Base-by-base conservation (phyloP, 2,329 filamentous ascomycete species). In the Elsinoe australis region DNA sequence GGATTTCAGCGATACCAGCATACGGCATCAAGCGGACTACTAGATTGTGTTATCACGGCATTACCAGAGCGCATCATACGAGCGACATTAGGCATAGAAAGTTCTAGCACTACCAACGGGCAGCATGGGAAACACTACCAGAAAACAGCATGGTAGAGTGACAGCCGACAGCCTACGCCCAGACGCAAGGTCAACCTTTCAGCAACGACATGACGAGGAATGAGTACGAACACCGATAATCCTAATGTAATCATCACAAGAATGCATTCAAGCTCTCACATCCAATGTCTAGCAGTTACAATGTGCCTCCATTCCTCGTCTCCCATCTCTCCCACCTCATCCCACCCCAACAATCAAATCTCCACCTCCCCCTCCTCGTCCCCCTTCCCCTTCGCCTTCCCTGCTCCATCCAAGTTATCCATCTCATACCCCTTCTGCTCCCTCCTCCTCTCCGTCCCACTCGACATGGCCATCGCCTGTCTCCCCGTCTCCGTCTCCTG, bases 401-500 rank as follows among this genome's bases (percentile, higher is more conserved):
- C 80, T 35, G 67, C 68, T 58, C 74, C 75, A 61, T 83, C 77
- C 63, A 83, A 63, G 28, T 70, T 76, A 53, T 81, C 75, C 67
- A 83, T 60, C 34, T 48, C 45, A 26, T 36, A 31, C 21, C 64
- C 71, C 76, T 58, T 59, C 42, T 54, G 57, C 52, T 54, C 59
- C 15, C 21, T 36, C 44, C 44, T 47, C 19, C 45, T 18, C 19
- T 38, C 45, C 21, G 22, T 14, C 32, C 33, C 33, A 19, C 19
- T 17, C 8, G 79, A 77, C 80, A 95, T 85, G 17, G 82, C 82
- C 62, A 95, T 79, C 1, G 88, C 88, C 63, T 90, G 82, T 41
- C 87, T 74, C 2, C 87, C 88, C 8, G 83, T 84, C 58, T 95
- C 87, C n/a, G 82, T 87, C 58, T 78, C 83, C 69, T 89, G 86